Evolutionary conservation across 371 early-diverging fungal genomes (phyloP).

Genomic region (Umbelopsis sp.): DNA sequence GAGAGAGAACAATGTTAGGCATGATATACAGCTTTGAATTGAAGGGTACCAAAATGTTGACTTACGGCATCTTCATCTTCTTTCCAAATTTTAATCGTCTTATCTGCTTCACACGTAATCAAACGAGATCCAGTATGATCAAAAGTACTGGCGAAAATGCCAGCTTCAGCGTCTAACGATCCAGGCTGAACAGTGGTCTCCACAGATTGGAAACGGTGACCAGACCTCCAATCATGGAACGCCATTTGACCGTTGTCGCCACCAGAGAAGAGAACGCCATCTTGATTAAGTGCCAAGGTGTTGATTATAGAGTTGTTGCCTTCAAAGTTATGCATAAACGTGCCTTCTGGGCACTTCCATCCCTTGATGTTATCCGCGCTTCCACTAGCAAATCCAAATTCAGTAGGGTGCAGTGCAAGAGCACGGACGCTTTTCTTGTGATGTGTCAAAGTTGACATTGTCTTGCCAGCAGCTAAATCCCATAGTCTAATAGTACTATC

Average conservation of each 20-base stretch:
- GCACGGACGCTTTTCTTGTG: slow-evolving; percentile 97
- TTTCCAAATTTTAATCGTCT: slow-evolving; percentile 97
- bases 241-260: slow-evolving; percentile 94
- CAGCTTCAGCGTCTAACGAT: slow-evolving; percentile 95
- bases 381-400: slow-evolving; percentile 93
- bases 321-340: slow-evolving; percentile 92
- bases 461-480: slow-evolving; percentile 97
- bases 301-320: slow-evolving; percentile 92
- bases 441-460: slow-evolving; percentile 92
- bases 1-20: neutral
- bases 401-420: slow-evolving; percentile 87
- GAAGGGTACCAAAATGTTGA: too few species aligned
- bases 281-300: slow-evolving; percentile 84
- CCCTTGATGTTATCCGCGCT: slow-evolving; percentile 94
- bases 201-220: slow-evolving; percentile 90
- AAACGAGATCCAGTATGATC: slow-evolving; percentile 93
- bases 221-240: slow-evolving; percentile 97
- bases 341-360: slow-evolving; percentile 94
- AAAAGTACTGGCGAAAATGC: slow-evolving; percentile 93
- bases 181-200: slow-evolving; percentile 92
- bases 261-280: slow-evolving; percentile 93
- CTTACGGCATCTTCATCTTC: slow-evolving; percentile 72
- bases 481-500: slow-evolving; percentile 93
- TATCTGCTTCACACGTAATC: slow-evolving; percentile 98
- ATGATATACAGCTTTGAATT: neutral